A percentile compares a stretch with the other conserved stretches of the same genome.
These are phyloP conservation scores for Penstemon eatonii DNA, from an alignment of 257 asterid genomes.

Conservation along the genomic window DNA sequence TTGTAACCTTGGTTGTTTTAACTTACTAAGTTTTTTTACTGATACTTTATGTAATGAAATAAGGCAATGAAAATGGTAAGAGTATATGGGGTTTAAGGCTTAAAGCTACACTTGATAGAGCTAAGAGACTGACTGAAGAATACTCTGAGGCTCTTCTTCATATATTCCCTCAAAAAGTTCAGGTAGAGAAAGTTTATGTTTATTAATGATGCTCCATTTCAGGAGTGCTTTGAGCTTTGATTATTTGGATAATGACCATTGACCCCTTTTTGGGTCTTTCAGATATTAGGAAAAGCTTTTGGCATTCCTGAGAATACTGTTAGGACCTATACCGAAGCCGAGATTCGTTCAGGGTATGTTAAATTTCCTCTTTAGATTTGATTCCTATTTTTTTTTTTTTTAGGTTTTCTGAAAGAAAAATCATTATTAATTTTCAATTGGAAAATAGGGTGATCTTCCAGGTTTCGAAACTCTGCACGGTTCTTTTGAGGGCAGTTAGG, in stretches of 20 bases:
- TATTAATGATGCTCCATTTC: neutral
- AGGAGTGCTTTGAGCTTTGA: too few species aligned
- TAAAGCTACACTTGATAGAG: constrained; percentile 95
- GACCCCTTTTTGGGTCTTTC: constrained; percentile 33
- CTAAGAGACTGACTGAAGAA: constrained; percentile 89
- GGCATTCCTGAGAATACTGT: constrained; percentile 91
- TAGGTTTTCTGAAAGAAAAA: neutral
- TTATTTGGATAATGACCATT: too few species aligned
- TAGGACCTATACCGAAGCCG: constrained; percentile 95
- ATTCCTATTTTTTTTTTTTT: neutral
- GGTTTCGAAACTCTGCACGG: constrained; percentile 89
- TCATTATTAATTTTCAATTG: constrained; percentile 29
- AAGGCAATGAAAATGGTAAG: constrained; percentile 80
- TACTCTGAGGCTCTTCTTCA: constrained; percentile 90
- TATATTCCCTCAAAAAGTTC: constrained; percentile 80
- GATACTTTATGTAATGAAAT: constrained; percentile 7
- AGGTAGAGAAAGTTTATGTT: constrained; percentile 48
- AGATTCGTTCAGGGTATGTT: constrained; percentile 92
- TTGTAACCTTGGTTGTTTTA: constrained; percentile 16
- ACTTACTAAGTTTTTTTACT: constrained; percentile 16
- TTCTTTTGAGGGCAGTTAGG: constrained; percentile 80
- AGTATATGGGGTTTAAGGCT: constrained; percentile 90
- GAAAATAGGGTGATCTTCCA: constrained; percentile 77
- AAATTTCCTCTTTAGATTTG: neutral
- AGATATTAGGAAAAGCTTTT: constrained; percentile 86